Evolutionary conservation across 805 yeast genomes (phyloP), one percentile per base, ranked within the genome.

Genomic region (Wickerhamomyces strasburgensis): DNA sequence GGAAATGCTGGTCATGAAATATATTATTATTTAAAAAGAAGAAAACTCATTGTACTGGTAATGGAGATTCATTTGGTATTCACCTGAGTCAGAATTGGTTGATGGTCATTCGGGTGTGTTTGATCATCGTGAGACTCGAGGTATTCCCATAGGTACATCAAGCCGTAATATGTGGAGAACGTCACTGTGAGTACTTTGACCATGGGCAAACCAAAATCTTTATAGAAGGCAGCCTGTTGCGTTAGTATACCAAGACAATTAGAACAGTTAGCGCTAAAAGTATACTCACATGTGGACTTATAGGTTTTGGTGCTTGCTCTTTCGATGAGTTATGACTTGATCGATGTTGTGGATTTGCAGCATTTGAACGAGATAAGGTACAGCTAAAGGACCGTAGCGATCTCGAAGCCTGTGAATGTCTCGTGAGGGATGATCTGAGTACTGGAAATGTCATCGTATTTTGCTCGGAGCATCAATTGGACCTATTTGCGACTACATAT

Each of bases 151-250:
- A 67, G 44, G 31, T 61, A 70, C n/a, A 52, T 52, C 47, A 75
- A 42, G 0, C 68, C 54, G 42, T 70, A 75, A 43, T 69, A 75
- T 0, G 77, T 67, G 3, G 57, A 66, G 34, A 72, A 61, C 5
- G 76, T 67, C 6, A 71, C 37, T 0, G 57, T 58, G 24, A 73
- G 53, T 14, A 72, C 66, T 42, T 70, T 74, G 5, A 65, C 38
- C 31, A 70, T 60, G 1, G 80, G 79, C 17, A 51, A 57, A 1
- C 68, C 72, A 46, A 71, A 67, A 26, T 64, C 65, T 41, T 66
- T 60, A 47, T 75, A 75, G 49, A 75, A 70, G 13, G 50, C 52
- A 11, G 55, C 48, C 57, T 52, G 23, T 25, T 7, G n/a, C n/a
- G n/a, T n/a, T n/a, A n/a, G n/a, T n/a, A n/a, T 8, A 16, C 13